These are phyloP conservation scores for Raffaelea albimanens DNA, from an alignment of 2,329 filamentous ascomycete species.

Conservation along the genomic window DNA sequence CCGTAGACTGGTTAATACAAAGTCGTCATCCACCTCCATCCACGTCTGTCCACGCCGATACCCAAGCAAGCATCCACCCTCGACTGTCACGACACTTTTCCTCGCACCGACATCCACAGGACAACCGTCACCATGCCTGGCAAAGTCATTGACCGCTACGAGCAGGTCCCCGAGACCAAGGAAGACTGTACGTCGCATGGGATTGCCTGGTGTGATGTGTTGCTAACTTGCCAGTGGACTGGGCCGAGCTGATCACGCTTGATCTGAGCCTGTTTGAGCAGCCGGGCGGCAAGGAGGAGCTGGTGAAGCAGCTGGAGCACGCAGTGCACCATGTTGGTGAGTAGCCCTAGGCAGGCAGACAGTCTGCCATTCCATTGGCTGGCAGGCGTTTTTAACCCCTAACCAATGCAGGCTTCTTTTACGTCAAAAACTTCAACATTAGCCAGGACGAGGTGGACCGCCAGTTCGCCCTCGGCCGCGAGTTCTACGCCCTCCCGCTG, in stretches of 20 bases:
- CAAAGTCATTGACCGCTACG: conserved; percentile 9
- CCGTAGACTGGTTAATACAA: no score
- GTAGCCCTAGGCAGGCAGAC: not conserved
- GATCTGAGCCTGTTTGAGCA: conserved; percentile 22
- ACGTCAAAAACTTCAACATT: conserved; percentile 48
- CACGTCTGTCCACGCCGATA: no score
- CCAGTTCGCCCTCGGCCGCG: conserved; percentile 46
- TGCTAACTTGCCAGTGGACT: conserved; percentile 4
- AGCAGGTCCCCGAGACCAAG: conserved; percentile 13
- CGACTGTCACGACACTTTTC: not conserved
- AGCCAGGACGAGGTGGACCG: conserved; percentile 43
- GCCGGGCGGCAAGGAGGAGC: conserved; percentile 21
- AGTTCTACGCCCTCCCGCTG: conserved; percentile 36
- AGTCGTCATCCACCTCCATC: no score
- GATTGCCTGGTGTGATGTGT: not conserved
- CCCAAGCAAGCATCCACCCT: no score
- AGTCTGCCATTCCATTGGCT: not conserved
- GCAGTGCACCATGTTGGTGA: conserved; percentile 31
- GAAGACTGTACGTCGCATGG: conserved; percentile 7
- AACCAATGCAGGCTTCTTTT: conserved; percentile 42
- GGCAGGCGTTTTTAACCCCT: no score
- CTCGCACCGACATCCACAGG: not conserved
- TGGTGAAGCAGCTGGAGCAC: conserved; percentile 26
- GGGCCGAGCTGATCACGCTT: conserved; percentile 17
- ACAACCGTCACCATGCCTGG: conserved; percentile 6